Evolutionary conservation across 352 stramenopile species (phyloP).

Genomic region (Phytophthora pini): DNA sequence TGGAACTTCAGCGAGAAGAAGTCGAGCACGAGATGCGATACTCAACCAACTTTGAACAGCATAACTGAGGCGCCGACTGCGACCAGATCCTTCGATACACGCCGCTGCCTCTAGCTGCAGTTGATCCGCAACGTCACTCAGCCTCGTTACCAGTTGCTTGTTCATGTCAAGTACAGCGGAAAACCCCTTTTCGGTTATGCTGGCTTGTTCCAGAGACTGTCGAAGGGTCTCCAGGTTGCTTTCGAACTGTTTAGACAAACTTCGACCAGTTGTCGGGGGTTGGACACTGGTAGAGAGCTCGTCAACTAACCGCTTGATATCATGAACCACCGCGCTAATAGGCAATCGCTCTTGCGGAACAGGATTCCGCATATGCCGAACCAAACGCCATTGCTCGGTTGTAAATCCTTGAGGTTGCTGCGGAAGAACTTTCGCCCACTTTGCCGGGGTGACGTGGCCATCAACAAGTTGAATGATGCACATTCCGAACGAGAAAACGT

Average conservation of each 20-base stretch:
- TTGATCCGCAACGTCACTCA: conserved; percentile 11
- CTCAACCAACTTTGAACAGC: conserved; percentile 14
- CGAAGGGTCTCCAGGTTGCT: not conserved
- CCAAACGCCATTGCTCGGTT: conserved; percentile 24
- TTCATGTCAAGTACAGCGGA: conserved; percentile 5
- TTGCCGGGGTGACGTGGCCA: not conserved
- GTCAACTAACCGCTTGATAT: conserved; percentile 11
- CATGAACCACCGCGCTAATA: conserved; percentile 17
- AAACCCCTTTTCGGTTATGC: not conserved
- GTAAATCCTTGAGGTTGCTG: conserved; percentile 12
- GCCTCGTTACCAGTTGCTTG: conserved; percentile 1
- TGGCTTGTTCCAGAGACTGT: not conserved
- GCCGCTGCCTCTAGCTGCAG: not conserved
- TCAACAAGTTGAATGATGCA: conserved; percentile 21
- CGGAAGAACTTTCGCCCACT: conserved; percentile 1
- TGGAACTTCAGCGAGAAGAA: not conserved
- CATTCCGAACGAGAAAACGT: conserved; percentile 24
- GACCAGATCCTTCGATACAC: conserved; percentile 9
- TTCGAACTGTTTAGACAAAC: conserved; percentile 1
- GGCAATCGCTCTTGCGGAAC: conserved; percentile 2
- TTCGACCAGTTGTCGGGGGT: not conserved
- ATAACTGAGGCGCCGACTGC: conserved; percentile 7
- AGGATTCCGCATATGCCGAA: conserved; percentile 22
- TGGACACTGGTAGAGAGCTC: not conserved
- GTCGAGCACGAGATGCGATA: conserved; percentile 7